Base-by-base conservation (phyloP, 805 yeast genomes). In the Yarrowia deformans region DNA sequence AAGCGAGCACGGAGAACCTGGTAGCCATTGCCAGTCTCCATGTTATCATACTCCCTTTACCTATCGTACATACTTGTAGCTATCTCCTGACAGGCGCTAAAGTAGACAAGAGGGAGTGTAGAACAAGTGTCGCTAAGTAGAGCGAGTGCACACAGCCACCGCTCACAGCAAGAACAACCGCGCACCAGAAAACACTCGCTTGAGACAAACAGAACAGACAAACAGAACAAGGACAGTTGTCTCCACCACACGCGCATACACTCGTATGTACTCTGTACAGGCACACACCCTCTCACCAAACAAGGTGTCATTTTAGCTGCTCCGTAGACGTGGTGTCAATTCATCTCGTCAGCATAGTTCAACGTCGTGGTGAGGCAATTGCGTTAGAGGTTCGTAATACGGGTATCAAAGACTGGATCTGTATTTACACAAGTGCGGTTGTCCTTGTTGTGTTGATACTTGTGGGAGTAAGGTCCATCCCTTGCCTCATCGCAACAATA, bases 41-140 rank as follows among this genome's bases (percentile, higher is more conserved):
- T 34, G 10, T 34, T 8, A 34, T 34, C 8, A 40, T 16, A 14
- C 43, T 23, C 43, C 23, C 29, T 45, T 45, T 14, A 45, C 23
- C 50, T 19, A 46, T 46, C 29, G 13, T 23, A 23, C 29, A 23
- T n/a, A n/a, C 3, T 4, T 23, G 29, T 23, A 23, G 29, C 29
- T 16, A 23, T 46, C 23, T 23, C 32, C n/a, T 46, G 50, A 46
- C 50, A 46, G 56, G 56, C 29, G 56, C 56, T 50, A 50, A 52
- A 35, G 13, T 8, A 13, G 32, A 13, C 50, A 23, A 46, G 50
- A 43, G 13, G 18, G 18, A 39, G 1, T 40, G 13, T 13, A 14
- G 42, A 12, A 39, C 39, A 10, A 8, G 39, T 35, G 2, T 4
- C 29, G 29, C 3, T 23, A 23, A 23, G 29, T 23, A 23, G 29